Percentiles rank a stretch among this genome's conserved stretches.
Evolutionary conservation across 1,284 basidiomycete species (phyloP).

Genomic region (Heterobasidion parviporum): DNA sequence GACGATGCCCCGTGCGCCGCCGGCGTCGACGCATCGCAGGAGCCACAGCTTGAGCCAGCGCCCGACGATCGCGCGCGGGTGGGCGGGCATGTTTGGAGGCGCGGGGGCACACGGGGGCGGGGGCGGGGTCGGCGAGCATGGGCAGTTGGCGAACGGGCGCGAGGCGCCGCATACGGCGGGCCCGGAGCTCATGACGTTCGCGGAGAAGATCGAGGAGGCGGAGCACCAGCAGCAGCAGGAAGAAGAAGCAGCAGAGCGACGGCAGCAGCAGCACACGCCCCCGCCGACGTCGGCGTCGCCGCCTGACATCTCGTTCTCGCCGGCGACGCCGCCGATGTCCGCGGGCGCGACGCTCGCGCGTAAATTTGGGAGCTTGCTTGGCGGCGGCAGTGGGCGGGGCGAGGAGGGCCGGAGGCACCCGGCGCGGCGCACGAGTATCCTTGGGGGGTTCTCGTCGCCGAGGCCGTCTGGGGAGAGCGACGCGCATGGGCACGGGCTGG

Average conservation of each 20-base stretch:
- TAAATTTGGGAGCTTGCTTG: slow-evolving; percentile 64
- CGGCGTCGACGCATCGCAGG: slow-evolving; percentile 57
- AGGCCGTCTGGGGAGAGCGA: slow-evolving; percentile 33
- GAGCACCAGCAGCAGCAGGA: neutral
- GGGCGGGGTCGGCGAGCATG: slow-evolving; percentile 27
- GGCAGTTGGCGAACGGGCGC: slow-evolving; percentile 20
- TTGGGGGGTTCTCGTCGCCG: slow-evolving; percentile 34
- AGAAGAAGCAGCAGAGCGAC: neutral
- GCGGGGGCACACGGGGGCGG: slow-evolving; percentile 8
- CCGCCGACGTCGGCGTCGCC: neutral
- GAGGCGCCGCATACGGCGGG: slow-evolving; percentile 48
- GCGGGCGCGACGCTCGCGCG: slow-evolving; percentile 63
- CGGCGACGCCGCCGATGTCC: slow-evolving; percentile 32
- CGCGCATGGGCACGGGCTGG: slow-evolving; percentile 8
- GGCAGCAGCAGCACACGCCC: neutral
- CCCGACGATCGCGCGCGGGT: slow-evolving; percentile 36
- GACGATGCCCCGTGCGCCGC: slow-evolving; percentile 51
- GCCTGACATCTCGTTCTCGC: slow-evolving; percentile 21
- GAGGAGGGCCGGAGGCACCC: slow-evolving; percentile 24
- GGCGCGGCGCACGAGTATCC: slow-evolving; percentile 41
- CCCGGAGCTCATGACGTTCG: slow-evolving; percentile 46
- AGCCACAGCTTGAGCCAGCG: slow-evolving; percentile 75
- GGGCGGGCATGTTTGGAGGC: slow-evolving; percentile 42
- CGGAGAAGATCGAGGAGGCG: slow-evolving; percentile 19
- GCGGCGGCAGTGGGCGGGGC: slow-evolving; percentile 36